Percentiles rank a stretch among this genome's conserved stretches.
These are phyloP conservation scores for Lichenothelia convexa DNA, from an alignment of 495 filamentous ascomycete species.

Conservation along the genomic window DNA sequence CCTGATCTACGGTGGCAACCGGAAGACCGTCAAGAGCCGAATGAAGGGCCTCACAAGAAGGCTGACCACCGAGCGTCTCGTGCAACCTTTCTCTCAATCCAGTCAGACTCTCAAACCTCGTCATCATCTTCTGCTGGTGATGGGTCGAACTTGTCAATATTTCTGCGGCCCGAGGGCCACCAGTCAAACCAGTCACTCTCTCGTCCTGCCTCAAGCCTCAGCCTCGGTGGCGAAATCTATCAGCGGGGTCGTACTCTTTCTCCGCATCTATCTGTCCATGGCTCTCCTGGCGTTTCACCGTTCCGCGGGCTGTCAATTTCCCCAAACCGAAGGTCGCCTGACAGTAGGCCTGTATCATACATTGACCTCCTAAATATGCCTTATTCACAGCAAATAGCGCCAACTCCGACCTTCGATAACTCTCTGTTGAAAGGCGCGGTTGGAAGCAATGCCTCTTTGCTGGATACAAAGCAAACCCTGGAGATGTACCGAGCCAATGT, in stretches of 20 bases:
- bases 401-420: slow-evolving; percentile 58
- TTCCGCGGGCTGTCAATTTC: slow-evolving; percentile 13
- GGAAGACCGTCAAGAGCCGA: too few species aligned
- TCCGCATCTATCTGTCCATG: slow-evolving; percentile 27
- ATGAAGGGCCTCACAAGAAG: not conserved
- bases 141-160: slow-evolving; percentile 1
- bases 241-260: slow-evolving; percentile 42
- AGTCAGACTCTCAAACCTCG: slow-evolving; percentile 3
- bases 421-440: slow-evolving; percentile 55
- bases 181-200: slow-evolving; percentile 45
- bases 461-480: slow-evolving; percentile 78
- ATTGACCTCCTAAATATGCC: slow-evolving; percentile 62
- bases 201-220: slow-evolving; percentile 51
- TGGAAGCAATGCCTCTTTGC: slow-evolving; percentile 70
- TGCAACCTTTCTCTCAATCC: not conserved
- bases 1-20: too few species aligned
- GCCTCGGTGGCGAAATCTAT: too few species aligned
- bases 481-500: slow-evolving; percentile 96
- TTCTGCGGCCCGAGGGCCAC: slow-evolving; percentile 19
- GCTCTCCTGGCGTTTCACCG: slow-evolving; percentile 22
- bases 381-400: slow-evolving; percentile 71
- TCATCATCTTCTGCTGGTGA: slow-evolving; percentile 5
- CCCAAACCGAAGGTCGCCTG: slow-evolving; percentile 40
- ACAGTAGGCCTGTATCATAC: slow-evolving; percentile 62
- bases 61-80: not conserved